Base-by-base conservation (phyloP, 768 basidiomycete genomes). In the Rhizopogon vinicolor region DNA sequence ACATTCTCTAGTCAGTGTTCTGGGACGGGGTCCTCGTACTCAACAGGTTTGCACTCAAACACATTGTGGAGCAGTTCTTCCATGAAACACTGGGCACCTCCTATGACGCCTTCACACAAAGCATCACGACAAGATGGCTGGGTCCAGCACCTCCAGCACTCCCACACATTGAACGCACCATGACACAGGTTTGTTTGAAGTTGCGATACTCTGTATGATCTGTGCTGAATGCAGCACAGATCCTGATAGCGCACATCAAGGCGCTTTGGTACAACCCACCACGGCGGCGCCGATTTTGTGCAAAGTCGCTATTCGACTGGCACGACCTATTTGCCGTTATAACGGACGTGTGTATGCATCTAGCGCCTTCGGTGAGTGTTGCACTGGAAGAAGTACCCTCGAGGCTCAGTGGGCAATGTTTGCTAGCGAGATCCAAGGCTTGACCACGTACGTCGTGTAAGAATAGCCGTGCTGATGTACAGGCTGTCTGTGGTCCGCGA, bases 181-280 rank as follows among this genome's bases (percentile, higher is more conserved):
- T 79, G 5, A 61, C 65, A 45, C 69, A 75, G 65, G 77, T 75
- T 56, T 8, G 66, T 49, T 16, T 3, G 10, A 29, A 5, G 19
- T 16, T 31, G 22, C 10, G 8, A 18, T 42, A 22, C 49, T 19
- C 55, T 52, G 25, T 37, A n/a, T 14, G 12, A 37, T 9, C 31
- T 45, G 35, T 5, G 37, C 54, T 53, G 43, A 51, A 31, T 22
- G 25, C 25, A 45, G 40, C 41, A 48, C 63, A 91, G 89, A 72
- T 85, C 41, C 70, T 87, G 19, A 75, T 79, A 1, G 78, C 78
- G 9, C 80, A 86, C 54, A 71, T 86, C 52, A 79, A 78, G 65
- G 82, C 81, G 0, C 72, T 78, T 40, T 91, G 86, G 82, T 77
- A 73, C 51, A 92, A 91, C 61, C 85, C 84, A 7, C 75, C 87